Base-by-base conservation (phyloP, 805 yeast genomes). In the Teunomyces lycoperdinae region DNA sequence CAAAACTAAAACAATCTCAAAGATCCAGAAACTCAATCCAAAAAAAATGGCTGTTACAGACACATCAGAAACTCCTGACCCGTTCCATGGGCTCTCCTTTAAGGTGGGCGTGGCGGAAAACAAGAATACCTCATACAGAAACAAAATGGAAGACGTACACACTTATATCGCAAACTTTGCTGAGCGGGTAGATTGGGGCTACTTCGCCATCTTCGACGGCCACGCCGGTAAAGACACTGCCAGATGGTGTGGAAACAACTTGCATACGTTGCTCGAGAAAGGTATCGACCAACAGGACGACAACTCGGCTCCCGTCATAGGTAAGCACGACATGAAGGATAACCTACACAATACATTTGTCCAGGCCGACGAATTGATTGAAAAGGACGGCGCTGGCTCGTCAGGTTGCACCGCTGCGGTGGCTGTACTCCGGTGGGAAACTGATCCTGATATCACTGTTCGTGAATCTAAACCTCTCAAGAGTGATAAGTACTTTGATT, bases 361-460 rank as follows among this genome's bases (percentile, higher is more conserved):
- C 17, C 79, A 81, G 50, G 91, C 96, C 2, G 99, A 92, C 67
- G 71, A 74, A 34, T 70, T 80, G 56, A 83, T 92, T 35, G 79
- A 74, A 30, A 70, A 78, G 35, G 80, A 80, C 43, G 73, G 81
- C 11, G 73, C 79, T 41, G 91, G 91, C 1, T 81, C 85, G 38
- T 84, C 96, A 50, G 99, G 99, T 0, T 84, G 95, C 57, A 94
- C 99, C 0, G 98, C 97, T 0, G 97, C 95, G 0, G 97, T 91
- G 8, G 96, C 97, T 1, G 80, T 94, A 0, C 64, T 89, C 49
- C 74, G 96, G 48, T 89, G 96, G 96, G 97, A 92, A 61, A 53
- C 73, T 5, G 60, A 57, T 13, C 36, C 46, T 11, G 47, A 16
- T 10, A 28, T 34, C 30, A 30, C 10, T 9, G 42, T 29, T 13